These are phyloP conservation scores for Pleurotus tuoliensis DNA, from an alignment of 768 basidiomycete genomes.

Conservation along the genomic window DNA sequence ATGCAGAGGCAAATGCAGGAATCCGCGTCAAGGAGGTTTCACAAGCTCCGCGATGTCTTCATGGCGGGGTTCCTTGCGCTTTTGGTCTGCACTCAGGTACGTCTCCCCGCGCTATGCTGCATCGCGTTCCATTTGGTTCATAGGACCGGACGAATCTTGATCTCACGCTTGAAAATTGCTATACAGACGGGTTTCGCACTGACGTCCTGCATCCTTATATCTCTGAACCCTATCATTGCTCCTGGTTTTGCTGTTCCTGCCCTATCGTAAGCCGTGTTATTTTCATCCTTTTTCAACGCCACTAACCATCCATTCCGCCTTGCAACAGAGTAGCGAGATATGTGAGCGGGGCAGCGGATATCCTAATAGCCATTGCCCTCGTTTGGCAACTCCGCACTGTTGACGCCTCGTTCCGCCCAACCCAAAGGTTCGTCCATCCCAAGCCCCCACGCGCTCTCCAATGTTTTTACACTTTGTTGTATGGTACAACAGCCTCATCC, in stretches of 20 bases:
- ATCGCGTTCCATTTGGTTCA: no score
- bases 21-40: neutral
- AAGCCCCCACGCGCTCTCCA: neutral
- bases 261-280: constrained; percentile 6
- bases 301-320: no score
- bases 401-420: constrained; percentile 8
- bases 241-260: constrained; percentile 7
- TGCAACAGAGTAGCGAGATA: constrained; percentile 3
- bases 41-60: constrained; percentile 1
- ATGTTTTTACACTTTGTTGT: neutral
- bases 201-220: neutral
- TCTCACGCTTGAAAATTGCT: no score
- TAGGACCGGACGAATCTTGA: neutral
- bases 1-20: neutral
- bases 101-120: neutral
- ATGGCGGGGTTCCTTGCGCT: neutral
- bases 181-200: neutral
- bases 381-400: constrained; percentile 12
- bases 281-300: no score
- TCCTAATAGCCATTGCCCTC: constrained; percentile 7
- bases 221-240: neutral
- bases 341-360: constrained; percentile 5
- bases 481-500: constrained; percentile 7
- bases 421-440: constrained; percentile 5
- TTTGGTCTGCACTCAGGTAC: neutral